phyloP scores from a whole-genome alignment of 208 protist species.

The Naegleria gruberi region DNA sequence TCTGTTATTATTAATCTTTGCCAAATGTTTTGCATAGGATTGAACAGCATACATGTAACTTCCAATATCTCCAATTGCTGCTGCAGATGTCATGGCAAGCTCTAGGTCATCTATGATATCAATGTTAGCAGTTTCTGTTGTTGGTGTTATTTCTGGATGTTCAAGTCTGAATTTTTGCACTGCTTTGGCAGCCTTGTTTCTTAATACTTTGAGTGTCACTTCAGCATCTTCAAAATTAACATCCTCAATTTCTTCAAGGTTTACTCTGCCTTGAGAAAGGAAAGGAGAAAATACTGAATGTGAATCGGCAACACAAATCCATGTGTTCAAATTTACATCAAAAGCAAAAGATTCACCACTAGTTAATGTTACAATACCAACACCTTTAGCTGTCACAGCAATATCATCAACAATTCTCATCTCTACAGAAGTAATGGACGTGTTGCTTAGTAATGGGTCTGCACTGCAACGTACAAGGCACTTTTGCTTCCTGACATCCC shows the following conservation, averaged over 20 bases:
- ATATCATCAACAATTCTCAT: neutral
- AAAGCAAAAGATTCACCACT: neutral
- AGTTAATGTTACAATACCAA: neutral
- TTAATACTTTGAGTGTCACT: neutral
- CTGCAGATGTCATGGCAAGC: neutral
- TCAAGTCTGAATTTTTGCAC: neutral
- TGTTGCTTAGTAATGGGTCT: neutral
- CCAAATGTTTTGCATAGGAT: neutral
- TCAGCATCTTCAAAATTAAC: neutral
- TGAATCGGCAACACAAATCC: neutral
- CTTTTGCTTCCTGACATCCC: neutral
- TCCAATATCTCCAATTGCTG: neutral
- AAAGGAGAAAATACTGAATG: neutral
- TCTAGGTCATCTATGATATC: slow-evolving; percentile 12
- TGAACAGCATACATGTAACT: neutral
- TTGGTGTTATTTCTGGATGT: neutral
- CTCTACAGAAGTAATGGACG: neutral
- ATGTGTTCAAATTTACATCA: neutral
- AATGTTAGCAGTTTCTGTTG: neutral
- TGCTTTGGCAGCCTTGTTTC: neutral
- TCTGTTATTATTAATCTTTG: neutral
- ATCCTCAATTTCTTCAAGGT: neutral
- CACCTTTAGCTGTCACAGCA: neutral
- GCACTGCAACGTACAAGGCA: neutral
- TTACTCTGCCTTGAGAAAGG: neutral